Conservation (phyloP, 192 early-diverging fungal genomes). For the Umbelopsis vinacea region DNA sequence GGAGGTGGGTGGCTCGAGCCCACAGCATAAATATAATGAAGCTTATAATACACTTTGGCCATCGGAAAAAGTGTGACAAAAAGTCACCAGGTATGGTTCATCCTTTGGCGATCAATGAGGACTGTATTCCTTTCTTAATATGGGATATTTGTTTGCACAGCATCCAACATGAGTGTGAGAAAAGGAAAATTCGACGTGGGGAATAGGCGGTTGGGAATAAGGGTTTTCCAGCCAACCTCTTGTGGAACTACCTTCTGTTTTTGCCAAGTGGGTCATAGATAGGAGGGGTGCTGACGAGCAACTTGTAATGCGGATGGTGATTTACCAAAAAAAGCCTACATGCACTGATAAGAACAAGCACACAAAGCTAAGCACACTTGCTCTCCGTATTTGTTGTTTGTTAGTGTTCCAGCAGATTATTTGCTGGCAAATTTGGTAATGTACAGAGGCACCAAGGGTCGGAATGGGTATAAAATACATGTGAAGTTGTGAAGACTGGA, state of each 20-base stretch:
- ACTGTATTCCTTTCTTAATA: not conserved
- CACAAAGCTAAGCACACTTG: too few species aligned
- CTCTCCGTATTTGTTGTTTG: too few species aligned
- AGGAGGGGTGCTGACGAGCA: too few species aligned
- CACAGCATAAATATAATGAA: not conserved
- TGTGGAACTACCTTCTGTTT: not conserved
- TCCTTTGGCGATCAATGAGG: conserved; percentile 11
- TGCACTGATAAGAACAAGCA: too few species aligned
- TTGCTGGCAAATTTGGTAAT: too few species aligned
- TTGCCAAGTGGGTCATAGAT: not conserved
- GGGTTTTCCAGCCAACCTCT: not conserved
- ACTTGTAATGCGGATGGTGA: not conserved
- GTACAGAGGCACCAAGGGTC: too few species aligned
- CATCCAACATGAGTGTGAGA: conserved; percentile 15
- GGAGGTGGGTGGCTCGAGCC: conserved; percentile 17
- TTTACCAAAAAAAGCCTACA: not conserved
- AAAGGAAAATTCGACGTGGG: conserved; percentile 7
- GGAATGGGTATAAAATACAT: too few species aligned
- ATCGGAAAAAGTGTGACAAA: not conserved
- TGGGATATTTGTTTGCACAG: conserved; percentile 20
- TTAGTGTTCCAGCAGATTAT: too few species aligned
- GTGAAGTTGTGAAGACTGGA: too few species aligned
- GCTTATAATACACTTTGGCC: too few species aligned
- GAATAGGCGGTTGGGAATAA: not conserved
- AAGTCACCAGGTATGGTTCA: conserved; percentile 6